Evolutionary conservation across 1,139 yeast species (phyloP).

Genomic region (Nakaseomyces glabratus): DNA sequence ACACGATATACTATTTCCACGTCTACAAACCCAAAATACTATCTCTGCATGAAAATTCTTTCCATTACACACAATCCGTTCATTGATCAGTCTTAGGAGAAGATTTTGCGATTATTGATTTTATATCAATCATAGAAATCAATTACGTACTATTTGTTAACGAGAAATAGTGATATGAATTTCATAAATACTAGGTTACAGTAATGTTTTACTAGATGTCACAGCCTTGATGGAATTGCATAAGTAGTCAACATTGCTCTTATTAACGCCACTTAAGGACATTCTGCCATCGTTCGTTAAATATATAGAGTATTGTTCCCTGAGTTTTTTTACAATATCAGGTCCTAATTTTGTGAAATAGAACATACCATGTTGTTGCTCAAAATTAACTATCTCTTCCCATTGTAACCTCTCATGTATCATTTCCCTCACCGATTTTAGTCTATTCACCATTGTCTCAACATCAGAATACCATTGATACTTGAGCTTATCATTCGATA

Average conservation of each 20-base stretch:
- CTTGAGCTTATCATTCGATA: conserved; percentile 53
- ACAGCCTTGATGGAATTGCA: conserved; percentile 21
- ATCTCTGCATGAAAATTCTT: neutral
- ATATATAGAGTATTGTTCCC: conserved; percentile 68
- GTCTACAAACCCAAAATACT: neutral
- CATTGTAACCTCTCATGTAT: conserved; percentile 54
- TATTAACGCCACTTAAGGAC: conserved; percentile 83
- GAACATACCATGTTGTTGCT: conserved; percentile 87
- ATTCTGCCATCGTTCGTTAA: conserved; percentile 86
- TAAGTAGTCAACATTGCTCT: conserved; percentile 60
- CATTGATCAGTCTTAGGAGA: too few species aligned
- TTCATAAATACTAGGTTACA: too few species aligned
- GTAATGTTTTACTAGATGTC: too few species aligned
- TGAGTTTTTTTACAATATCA: conserved; percentile 61
- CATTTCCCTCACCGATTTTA: conserved; percentile 58
- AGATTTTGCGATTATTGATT: too few species aligned
- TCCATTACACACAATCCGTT: neutral
- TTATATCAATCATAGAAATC: too few species aligned
- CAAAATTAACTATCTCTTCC: conserved; percentile 62
- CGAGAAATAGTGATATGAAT: too few species aligned
- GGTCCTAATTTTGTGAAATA: conserved; percentile 76
- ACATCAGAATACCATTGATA: conserved; percentile 75
- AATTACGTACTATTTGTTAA: too few species aligned
- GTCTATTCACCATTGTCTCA: conserved; percentile 65
- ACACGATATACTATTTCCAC: neutral